These are phyloP conservation scores for Neoconidiobolus thromboides DNA, from an alignment of 371 early-diverging fungal genomes.

Conservation along the genomic window DNA sequence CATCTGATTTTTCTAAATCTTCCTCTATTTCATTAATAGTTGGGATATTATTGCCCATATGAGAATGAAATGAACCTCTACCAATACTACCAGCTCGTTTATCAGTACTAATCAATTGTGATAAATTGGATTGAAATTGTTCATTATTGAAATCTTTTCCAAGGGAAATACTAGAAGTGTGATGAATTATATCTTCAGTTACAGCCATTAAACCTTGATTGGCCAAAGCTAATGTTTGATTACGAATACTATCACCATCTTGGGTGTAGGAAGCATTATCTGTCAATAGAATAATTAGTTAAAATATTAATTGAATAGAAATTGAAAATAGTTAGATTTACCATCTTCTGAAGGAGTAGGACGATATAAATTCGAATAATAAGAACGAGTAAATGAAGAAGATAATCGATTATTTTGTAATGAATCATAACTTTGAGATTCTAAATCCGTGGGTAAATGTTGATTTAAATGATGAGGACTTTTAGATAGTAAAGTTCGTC, in stretches of 20 bases:
- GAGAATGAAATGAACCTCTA: no score
- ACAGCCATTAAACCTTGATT: slow-evolving; percentile 5
- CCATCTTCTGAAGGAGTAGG: background rate
- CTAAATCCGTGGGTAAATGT: background rate
- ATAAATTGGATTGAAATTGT: background rate
- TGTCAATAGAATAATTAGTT: no score
- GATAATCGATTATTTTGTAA: background rate
- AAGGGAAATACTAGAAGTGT: background rate
- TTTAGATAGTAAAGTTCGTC: no score
- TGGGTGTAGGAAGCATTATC: background rate
- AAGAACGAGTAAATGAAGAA: slow-evolving; percentile 1
- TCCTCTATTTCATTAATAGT: background rate
- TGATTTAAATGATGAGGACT: no score
- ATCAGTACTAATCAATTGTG: slow-evolving; percentile 2
- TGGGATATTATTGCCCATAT: no score
- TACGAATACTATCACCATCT: background rate
- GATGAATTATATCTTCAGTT: background rate
- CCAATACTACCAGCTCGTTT: background rate
- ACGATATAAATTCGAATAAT: background rate
- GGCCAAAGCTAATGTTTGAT: slow-evolving; percentile 2
- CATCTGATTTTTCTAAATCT: background rate
- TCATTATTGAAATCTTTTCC: background rate
- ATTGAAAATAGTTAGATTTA: no score
- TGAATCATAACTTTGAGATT: background rate
- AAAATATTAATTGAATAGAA: no score